These are phyloP conservation scores for Rhizophora apiculata DNA, from an alignment of 345 rosid species.

Conservation along the genomic window DNA sequence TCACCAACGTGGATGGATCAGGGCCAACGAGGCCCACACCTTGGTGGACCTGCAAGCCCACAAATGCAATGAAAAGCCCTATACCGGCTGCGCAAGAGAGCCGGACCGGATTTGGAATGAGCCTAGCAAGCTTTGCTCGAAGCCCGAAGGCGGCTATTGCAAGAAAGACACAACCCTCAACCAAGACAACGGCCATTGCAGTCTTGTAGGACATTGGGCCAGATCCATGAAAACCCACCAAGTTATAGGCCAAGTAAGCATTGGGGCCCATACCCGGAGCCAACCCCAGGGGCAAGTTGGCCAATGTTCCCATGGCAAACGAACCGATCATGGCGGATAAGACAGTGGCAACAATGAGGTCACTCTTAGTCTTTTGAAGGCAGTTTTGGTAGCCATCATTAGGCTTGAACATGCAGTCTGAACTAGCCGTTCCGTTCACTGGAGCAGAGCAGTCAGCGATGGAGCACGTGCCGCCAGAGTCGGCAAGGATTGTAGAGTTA, in stretches of 20 bases:
- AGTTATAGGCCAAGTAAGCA: conserved; percentile 72
- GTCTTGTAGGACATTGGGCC: conserved; percentile 68
- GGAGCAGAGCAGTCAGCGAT: conserved; percentile 50
- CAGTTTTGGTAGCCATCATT: conserved; percentile 64
- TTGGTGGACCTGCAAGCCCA: conserved; percentile 75
- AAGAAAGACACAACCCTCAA: conserved; percentile 66
- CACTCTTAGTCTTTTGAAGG: conserved; percentile 54
- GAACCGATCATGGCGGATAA: conserved; percentile 76
- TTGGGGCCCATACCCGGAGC: conserved; percentile 96
- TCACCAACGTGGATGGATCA: conserved; percentile 57
- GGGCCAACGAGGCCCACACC: conserved; percentile 86
- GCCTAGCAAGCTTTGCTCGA: conserved; percentile 56
- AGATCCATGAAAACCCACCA: conserved; percentile 81
- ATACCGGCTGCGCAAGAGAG: conserved; percentile 70
- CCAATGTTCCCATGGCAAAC: conserved; percentile 70
- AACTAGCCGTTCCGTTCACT: conserved; percentile 35
- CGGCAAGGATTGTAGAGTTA: conserved; percentile 76
- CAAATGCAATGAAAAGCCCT: conserved; percentile 84
- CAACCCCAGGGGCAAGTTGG: conserved; percentile 77
- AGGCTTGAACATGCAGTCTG: conserved; percentile 54
- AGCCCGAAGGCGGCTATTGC: conserved; percentile 59
- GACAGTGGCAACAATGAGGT: conserved; percentile 73
- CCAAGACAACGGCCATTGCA: conserved; percentile 64
- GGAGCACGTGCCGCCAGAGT: conserved; percentile 80
- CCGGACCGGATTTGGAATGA: conserved; percentile 68